These are phyloP conservation scores for Bruguiera sexangula DNA, from an alignment of 345 rosid species.

Conservation along the genomic window DNA sequence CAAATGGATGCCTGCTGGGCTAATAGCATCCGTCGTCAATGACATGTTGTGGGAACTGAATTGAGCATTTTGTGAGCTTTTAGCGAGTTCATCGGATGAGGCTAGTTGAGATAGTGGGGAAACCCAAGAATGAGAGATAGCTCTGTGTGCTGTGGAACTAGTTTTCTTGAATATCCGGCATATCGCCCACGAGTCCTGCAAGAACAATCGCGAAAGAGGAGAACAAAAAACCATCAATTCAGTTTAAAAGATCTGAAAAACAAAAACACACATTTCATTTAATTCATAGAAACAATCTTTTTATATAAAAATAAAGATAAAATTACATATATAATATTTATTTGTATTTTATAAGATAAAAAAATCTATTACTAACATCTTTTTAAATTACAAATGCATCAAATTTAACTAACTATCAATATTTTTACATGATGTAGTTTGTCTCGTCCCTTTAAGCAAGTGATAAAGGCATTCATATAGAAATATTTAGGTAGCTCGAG, in stretches of 20 bases:
- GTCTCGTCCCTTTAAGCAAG: too few species aligned
- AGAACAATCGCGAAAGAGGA: not conserved
- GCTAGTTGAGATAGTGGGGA: constrained; percentile 43
- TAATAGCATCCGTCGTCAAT: constrained; percentile 18
- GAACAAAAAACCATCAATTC: not conserved
- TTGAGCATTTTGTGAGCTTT: constrained; percentile 25
- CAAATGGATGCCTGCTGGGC: constrained; percentile 28
- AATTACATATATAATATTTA: too few species aligned
- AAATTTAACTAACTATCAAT: too few species aligned
- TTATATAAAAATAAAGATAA: too few species aligned
- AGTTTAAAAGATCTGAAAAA: too few species aligned
- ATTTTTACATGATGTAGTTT: too few species aligned
- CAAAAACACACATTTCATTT: too few species aligned
- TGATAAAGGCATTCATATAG: too few species aligned
- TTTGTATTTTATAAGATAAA: too few species aligned
- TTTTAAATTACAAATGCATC: too few species aligned
- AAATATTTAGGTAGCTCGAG: not conserved
- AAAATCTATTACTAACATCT: too few species aligned
- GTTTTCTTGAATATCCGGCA: constrained; percentile 92
- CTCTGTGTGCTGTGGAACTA: constrained; percentile 63
- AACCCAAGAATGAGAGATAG: constrained; percentile 71
- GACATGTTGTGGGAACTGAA: constrained; percentile 30
- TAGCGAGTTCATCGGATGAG: constrained; percentile 28
- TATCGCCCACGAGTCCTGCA: constrained; percentile 92
- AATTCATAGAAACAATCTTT: too few species aligned